phyloP scores from a whole-genome alignment of 1,139 yeast species.

The Hanseniaspora uvarum region DNA sequence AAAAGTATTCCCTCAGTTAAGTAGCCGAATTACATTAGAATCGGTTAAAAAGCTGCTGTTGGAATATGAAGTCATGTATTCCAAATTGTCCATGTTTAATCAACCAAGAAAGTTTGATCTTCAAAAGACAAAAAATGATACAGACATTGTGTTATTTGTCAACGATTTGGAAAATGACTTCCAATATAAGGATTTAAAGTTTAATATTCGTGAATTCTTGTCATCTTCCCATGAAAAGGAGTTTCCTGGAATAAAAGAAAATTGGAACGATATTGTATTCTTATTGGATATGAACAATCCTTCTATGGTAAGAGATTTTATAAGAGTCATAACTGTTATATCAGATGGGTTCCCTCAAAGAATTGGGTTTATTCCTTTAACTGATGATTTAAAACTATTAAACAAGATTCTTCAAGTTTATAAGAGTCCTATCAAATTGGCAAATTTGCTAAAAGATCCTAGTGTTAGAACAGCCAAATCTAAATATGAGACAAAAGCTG shows the following conservation, averaged over 20 bases:
- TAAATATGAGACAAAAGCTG: neutral
- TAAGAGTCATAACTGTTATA: conserved; percentile 40
- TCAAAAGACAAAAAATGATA: conserved; percentile 26
- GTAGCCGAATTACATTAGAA: conserved; percentile 13
- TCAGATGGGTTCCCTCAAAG: conserved; percentile 63
- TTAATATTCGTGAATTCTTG: conserved; percentile 38
- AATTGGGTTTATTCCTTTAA: conserved; percentile 66
- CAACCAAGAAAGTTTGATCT: conserved; percentile 30
- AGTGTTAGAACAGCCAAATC: neutral
- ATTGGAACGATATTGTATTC: conserved; percentile 65
- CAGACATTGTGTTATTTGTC: conserved; percentile 49
- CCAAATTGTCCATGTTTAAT: conserved; percentile 18
- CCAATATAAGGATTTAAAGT: conserved; percentile 41
- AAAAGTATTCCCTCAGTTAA: conserved; percentile 10
- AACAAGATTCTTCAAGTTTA: conserved; percentile 13
- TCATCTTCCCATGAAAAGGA: conserved; percentile 29
- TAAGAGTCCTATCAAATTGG: conserved; percentile 20
- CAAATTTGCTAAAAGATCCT: conserved; percentile 11
- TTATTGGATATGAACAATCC: conserved; percentile 53
- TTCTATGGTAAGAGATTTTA: conserved; percentile 39
- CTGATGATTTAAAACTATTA: conserved; percentile 17
- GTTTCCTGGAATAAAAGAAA: conserved; percentile 60
- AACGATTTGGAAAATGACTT: conserved; percentile 65
- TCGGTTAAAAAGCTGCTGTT: conserved; percentile 22
- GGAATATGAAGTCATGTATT: conserved; percentile 23